Percentiles rank a stretch among this genome's conserved stretches.
Evolutionary conservation across 2,329 filamentous ascomycete genomes (phyloP).

Genomic region (Colletotrichum plurivorum): DNA sequence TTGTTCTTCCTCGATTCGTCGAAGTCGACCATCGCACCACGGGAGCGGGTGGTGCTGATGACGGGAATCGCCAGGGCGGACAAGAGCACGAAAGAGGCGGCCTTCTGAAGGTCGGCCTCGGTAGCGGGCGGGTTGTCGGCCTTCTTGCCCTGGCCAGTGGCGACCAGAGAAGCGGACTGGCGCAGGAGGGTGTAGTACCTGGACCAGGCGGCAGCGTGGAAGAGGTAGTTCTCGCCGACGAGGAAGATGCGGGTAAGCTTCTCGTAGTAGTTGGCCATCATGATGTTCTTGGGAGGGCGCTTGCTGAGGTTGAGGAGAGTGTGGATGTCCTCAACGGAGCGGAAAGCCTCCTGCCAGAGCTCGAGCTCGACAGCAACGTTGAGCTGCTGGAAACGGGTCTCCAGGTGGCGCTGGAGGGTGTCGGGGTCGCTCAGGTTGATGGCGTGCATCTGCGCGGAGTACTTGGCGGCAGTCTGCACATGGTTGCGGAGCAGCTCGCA

Average conservation of each 20-base stretch:
- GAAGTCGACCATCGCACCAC: constrained; percentile 95
- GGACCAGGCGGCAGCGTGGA: constrained; percentile 98
- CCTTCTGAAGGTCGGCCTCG: constrained; percentile 92
- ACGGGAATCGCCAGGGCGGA: constrained; percentile 98
- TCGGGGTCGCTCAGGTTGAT: constrained; percentile 99
- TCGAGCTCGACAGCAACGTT: constrained; percentile 98
- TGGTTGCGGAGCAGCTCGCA: constrained; percentile 99
- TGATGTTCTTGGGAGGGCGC: constrained; percentile 96
- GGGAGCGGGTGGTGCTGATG: constrained; percentile 97
- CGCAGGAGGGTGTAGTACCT: constrained; percentile 97
- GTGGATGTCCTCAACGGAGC: constrained; percentile 98
- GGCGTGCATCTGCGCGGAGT: constrained; percentile 98
- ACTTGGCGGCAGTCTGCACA: constrained; percentile 98
- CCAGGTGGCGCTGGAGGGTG: constrained; percentile 95
- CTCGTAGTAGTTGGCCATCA: constrained; percentile 99
- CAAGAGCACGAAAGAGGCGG: constrained; percentile 94
- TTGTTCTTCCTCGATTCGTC: constrained; percentile 99
- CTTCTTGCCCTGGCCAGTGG: constrained; percentile 90
- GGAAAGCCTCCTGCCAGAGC: constrained; percentile 99
- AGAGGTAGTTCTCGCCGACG: constrained; percentile 98
- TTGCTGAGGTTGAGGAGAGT: constrained; percentile 98
- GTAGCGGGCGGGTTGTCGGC: constrained; percentile 92
- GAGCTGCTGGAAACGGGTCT: constrained; percentile 98
- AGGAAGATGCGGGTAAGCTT: constrained; percentile 99
- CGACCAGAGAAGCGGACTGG: constrained; percentile 87